A percentile compares a stretch with the other conserved stretches of the same genome.
Evolutionary conservation across 1,284 basidiomycete species (phyloP).

Genomic region (Leccinum idahoense): DNA sequence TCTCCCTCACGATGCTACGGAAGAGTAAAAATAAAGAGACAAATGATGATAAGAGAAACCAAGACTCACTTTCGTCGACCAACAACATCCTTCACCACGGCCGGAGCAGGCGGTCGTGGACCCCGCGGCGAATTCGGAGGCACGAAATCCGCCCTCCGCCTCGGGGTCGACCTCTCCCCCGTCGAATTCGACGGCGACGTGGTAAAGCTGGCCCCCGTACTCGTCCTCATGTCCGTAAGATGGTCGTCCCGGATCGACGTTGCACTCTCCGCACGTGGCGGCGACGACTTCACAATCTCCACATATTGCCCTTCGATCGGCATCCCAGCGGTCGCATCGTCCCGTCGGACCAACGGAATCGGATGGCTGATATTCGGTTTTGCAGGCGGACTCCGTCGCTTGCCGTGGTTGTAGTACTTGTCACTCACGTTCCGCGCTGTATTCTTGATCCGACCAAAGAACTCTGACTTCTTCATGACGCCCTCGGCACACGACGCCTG

Average conservation of each 20-base stretch:
- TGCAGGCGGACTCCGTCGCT: constrained; percentile 31
- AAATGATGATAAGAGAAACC: not conserved
- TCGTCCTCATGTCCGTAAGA: constrained; percentile 36
- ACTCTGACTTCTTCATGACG: constrained; percentile 64
- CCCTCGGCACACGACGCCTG: constrained; percentile 34
- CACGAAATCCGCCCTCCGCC: constrained; percentile 59
- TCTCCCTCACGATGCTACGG: constrained; percentile 27
- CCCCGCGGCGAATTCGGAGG: constrained; percentile 40
- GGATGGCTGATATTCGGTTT: constrained; percentile 53
- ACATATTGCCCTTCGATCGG: constrained; percentile 29
- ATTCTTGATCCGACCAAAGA: constrained; percentile 52
- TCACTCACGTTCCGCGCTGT: constrained; percentile 66
- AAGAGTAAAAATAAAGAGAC: not conserved
- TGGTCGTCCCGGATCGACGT: constrained; percentile 41
- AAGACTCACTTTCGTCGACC: constrained; percentile 23
- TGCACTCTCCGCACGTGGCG: constrained; percentile 20
- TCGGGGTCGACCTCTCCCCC: constrained; percentile 58
- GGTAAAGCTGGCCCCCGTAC: constrained; percentile 40
- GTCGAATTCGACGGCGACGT: constrained; percentile 62
- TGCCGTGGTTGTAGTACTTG: constrained; percentile 33
- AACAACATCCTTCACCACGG: constrained; percentile 16
- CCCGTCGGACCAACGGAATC: constrained; percentile 33
- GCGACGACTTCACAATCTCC: constrained; percentile 21
- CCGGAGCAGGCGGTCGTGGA: constrained; percentile 22
- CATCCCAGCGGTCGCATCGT: constrained; percentile 7